Conservation (phyloP, 225 moss, liverwort and hornwort genomes). For the Straminergon stramineum region DNA sequence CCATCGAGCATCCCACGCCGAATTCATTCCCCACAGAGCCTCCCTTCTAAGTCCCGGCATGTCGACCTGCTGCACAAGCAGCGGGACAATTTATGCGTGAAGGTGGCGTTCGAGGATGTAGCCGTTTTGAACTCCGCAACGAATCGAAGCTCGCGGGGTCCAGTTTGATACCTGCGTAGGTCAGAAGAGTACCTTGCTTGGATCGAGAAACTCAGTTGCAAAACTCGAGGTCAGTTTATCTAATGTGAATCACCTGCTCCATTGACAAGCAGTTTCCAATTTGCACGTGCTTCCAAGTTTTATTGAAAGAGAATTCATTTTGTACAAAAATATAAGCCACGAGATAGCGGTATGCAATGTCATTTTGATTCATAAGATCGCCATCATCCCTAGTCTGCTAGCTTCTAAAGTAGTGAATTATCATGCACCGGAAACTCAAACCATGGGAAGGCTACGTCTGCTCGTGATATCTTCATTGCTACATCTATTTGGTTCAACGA, state of each 20-base stretch:
- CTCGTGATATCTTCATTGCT: neutral
- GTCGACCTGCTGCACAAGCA: neutral
- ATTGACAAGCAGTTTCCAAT: neutral
- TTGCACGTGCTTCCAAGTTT: neutral
- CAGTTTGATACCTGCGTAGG: neutral
- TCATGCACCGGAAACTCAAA: neutral
- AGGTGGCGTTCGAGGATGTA: neutral
- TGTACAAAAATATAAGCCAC: neutral
- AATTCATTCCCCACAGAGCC: neutral
- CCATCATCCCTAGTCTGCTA: neutral
- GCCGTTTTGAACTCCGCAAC: neutral
- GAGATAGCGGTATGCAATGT: neutral
- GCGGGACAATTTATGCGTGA: neutral
- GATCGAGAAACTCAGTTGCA: neutral
- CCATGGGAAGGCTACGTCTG: neutral
- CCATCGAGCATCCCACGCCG: neutral
- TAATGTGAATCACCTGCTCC: neutral
- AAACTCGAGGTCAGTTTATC: neutral
- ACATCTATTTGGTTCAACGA: neutral
- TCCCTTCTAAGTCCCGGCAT: neutral
- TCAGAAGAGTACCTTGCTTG: neutral
- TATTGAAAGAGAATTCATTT: neutral
- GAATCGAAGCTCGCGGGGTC: neutral
- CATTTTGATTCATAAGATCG: neutral
- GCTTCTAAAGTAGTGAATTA: neutral